Conservation (phyloP, 139 green algal species). For the Coelastrella sp. region DNA sequence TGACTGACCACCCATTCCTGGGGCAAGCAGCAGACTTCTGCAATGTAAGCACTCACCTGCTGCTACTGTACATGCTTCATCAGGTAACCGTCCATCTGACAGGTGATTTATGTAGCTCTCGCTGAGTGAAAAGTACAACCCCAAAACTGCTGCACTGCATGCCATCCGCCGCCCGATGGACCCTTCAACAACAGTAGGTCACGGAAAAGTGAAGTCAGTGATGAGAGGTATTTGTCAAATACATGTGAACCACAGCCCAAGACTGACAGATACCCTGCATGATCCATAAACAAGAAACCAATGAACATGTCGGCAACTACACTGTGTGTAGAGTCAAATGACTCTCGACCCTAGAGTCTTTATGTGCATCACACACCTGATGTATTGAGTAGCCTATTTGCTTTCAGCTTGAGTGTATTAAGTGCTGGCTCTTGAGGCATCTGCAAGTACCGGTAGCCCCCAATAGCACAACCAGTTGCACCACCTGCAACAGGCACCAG, state of each 20-base stretch:
- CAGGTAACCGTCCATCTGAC: slow-evolving; percentile 71
- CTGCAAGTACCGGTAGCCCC: slow-evolving; percentile 51
- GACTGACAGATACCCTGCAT: background rate
- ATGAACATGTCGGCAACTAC: background rate
- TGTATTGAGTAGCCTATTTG: slow-evolving; percentile 85
- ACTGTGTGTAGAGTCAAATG: no score
- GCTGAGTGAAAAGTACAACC: slow-evolving; percentile 78
- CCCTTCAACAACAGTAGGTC: slow-evolving; percentile 29
- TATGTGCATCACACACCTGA: slow-evolving; percentile 50
- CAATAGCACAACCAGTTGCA: slow-evolving; percentile 49
- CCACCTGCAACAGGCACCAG: slow-evolving; percentile 41
- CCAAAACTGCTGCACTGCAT: slow-evolving; percentile 83
- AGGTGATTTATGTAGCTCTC: slow-evolving; percentile 72
- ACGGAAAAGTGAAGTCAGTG: background rate
- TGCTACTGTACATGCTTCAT: slow-evolving; percentile 66
- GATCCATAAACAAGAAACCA: background rate
- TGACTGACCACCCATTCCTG: background rate
- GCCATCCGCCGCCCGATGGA: slow-evolving; percentile 60
- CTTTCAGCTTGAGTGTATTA: slow-evolving; percentile 58
- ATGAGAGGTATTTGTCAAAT: background rate
- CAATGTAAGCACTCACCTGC: slow-evolving; percentile 62
- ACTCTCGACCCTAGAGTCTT: no score
- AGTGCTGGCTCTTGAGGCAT: slow-evolving; percentile 52
- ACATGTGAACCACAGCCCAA: background rate
- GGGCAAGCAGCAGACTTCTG: background rate